Evolutionary conservation across 2,329 filamentous ascomycete genomes (phyloP), one percentile per base, ranked within the genome.

Genomic region (Cladosporium sp.): DNA sequence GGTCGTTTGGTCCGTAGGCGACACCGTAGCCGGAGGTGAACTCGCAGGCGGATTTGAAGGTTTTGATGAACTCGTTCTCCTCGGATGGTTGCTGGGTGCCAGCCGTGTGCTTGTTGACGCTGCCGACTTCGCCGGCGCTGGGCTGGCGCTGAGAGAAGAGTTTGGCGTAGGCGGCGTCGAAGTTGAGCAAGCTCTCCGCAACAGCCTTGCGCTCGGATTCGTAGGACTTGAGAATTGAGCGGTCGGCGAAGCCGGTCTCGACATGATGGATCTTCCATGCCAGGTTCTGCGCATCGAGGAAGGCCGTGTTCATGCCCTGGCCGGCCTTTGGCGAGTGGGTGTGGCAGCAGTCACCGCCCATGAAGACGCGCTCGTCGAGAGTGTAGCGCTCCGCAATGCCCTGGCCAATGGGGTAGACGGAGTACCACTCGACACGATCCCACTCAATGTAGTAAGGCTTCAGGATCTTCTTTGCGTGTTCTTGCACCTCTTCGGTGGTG

Each of bases 181-280:
- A 96, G 64, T 85, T 77, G 11, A 96, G 77, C 0, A 96, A 78
- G 9, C 81, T 86, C 69, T 95, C 86, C 4, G 92, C 92, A 36
- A 94, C 85, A 50, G 85, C 77, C 65, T 88, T 91, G 51, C 91
- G 84, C 70, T 96, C 91, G 2, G 78, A 77, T 70, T 96, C 88
- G 67, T 96, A 97, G 0, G 91, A 93, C 54, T 83, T 80, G 43
- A 97, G 78, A 15, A 93, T 76, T 3, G 80, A 79, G 53, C 87
- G 84, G 25, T 83, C 72, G 1, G 89, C 88, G 58, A 95, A 88
- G 11, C 89, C 89, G 20, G 78, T 77, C 65, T 95, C 90, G 8
- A 96, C 92, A 30, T 87, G 83, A 65, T 95, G 91, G 45, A 96
- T 87, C 73, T 97, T 97, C 91, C 91, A 97, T 7, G 91, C 91